Conservation (phyloP, 2,329 filamentous ascomycete genomes). For the Rhynchosporium graminicola region DNA sequence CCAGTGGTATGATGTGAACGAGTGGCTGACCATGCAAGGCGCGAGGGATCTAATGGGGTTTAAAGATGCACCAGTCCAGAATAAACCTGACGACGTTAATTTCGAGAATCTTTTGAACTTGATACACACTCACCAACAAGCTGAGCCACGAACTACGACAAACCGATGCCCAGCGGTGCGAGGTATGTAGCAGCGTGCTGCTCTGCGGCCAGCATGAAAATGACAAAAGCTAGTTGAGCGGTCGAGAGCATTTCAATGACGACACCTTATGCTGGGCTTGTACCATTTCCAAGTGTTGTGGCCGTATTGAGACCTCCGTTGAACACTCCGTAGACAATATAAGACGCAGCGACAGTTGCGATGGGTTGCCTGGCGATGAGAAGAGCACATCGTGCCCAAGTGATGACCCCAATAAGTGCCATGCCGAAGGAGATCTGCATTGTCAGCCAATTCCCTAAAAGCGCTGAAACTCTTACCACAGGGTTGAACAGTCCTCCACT, state of each 20-base stretch:
- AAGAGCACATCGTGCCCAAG: conserved; percentile 38
- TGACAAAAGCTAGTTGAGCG: conserved; percentile 50
- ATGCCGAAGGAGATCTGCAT: conserved; percentile 43
- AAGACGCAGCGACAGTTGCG: conserved; percentile 44
- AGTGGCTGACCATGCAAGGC: conserved; percentile 47
- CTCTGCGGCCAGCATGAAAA: conserved; percentile 55
- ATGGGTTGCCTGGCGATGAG: conserved; percentile 41
- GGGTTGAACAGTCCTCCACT: conserved; percentile 55
- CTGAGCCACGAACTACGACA: conserved; percentile 49
- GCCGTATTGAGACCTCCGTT: conserved; percentile 47
- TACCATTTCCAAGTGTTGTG: conserved; percentile 45
- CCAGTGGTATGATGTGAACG: conserved; percentile 49
- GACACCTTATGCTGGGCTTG: conserved; percentile 48
- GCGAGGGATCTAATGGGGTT: conserved; percentile 51
- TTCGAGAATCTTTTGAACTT: neutral
- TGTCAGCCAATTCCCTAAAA: neutral
- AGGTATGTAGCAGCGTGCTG: conserved; percentile 51
- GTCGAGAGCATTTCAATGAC: conserved; percentile 53
- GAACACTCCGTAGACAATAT: conserved; percentile 47
- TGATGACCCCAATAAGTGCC: conserved; percentile 43
- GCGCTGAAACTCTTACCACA: conserved; percentile 40
- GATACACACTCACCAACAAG: conserved; percentile 40
- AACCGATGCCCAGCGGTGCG: conserved; percentile 50
- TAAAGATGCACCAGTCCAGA: conserved; percentile 51
- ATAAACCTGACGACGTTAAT: conserved; percentile 42